Evolutionary conservation across 805 yeast species (phyloP).

Genomic region (Cephaloascus fragrans): DNA sequence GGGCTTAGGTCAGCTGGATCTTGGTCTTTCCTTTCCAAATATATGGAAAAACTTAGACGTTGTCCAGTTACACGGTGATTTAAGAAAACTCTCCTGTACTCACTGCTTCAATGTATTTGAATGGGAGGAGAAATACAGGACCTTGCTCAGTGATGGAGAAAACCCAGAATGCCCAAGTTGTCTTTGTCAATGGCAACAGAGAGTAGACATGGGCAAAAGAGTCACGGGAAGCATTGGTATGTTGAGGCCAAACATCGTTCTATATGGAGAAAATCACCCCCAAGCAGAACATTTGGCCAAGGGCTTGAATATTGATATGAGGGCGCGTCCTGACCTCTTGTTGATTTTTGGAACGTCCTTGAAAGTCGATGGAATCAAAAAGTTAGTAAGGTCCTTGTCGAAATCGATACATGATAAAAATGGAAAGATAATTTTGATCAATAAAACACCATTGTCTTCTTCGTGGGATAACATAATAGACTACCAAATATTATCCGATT

Average conservation of each 20-base stretch:
- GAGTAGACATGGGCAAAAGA: conserved; percentile 66
- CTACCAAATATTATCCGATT: conserved; percentile 69
- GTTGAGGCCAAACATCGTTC: conserved; percentile 80
- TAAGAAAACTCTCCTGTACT: conserved; percentile 69
- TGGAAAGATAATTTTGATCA: conserved; percentile 74
- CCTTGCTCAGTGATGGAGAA: conserved; percentile 44
- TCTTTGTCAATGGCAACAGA: conserved; percentile 38
- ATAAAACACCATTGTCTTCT: conserved; percentile 53
- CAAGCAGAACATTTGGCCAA: conserved; percentile 68
- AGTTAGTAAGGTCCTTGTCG: conserved; percentile 61
- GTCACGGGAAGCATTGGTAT: conserved; percentile 61
- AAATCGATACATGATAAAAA: conserved; percentile 56
- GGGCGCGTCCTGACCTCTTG: conserved; percentile 62
- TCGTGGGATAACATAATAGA: conserved; percentile 70
- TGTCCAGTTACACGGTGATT: conserved; percentile 86
- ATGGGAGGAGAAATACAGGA: conserved; percentile 52
- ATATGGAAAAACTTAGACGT: conserved; percentile 63
- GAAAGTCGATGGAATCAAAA: conserved; percentile 82
- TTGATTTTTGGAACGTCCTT: conserved; percentile 91
- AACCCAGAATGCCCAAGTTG: conserved; percentile 77
- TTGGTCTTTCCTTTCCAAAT: conserved; percentile 15
- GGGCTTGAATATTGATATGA: conserved; percentile 58
- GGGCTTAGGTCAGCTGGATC: conserved; percentile 32
- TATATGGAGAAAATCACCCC: conserved; percentile 94
- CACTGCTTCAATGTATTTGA: conserved; percentile 46